Conservation (phyloP, 495 filamentous ascomycete genomes). For the Cercophora samala region DNA sequence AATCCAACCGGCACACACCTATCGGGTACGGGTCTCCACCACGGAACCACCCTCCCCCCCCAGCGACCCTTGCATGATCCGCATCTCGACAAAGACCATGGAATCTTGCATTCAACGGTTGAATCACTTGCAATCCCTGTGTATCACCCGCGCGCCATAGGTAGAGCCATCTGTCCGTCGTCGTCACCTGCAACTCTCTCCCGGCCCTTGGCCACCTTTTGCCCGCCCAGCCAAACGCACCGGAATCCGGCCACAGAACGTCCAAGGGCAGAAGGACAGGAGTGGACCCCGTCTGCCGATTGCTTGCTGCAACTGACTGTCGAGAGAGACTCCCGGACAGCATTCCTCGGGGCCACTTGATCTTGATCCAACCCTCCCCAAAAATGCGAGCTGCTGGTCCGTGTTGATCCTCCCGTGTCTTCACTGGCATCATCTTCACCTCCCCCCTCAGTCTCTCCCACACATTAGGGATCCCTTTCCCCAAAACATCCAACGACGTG, state of each 20-base stretch:
- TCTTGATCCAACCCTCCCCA: slow-evolving; percentile 27
- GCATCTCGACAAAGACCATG: slow-evolving; percentile 31
- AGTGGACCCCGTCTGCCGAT: background rate
- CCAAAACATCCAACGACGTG: slow-evolving; percentile 15
- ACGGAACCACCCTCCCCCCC: slow-evolving; percentile 22
- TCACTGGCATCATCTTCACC: slow-evolving; percentile 16
- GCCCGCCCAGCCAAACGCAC: background rate
- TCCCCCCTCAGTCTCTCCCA: slow-evolving; percentile 13
- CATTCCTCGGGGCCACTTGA: slow-evolving; percentile 28
- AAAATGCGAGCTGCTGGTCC: slow-evolving; percentile 33
- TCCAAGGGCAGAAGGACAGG: background rate
- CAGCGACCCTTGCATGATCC: slow-evolving; percentile 37
- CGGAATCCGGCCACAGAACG: slow-evolving; percentile 2
- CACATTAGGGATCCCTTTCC: slow-evolving; percentile 7
- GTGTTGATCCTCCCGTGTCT: slow-evolving; percentile 23
- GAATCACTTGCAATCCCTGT: slow-evolving; percentile 25
- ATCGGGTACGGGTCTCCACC: slow-evolving; percentile 14
- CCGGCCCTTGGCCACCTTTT: slow-evolving; percentile 1
- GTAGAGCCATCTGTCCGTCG: slow-evolving; percentile 12
- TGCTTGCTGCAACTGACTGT: background rate
- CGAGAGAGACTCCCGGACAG: slow-evolving; percentile 24
- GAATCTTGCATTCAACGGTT: slow-evolving; percentile 40
- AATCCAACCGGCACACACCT: slow-evolving; percentile 20
- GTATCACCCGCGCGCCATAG: slow-evolving; percentile 19
- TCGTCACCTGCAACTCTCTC: slow-evolving; percentile 18